These are phyloP conservation scores for Globisporangium orthogonon DNA, from an alignment of 352 stramenopile genomes.

Conservation along the genomic window DNA sequence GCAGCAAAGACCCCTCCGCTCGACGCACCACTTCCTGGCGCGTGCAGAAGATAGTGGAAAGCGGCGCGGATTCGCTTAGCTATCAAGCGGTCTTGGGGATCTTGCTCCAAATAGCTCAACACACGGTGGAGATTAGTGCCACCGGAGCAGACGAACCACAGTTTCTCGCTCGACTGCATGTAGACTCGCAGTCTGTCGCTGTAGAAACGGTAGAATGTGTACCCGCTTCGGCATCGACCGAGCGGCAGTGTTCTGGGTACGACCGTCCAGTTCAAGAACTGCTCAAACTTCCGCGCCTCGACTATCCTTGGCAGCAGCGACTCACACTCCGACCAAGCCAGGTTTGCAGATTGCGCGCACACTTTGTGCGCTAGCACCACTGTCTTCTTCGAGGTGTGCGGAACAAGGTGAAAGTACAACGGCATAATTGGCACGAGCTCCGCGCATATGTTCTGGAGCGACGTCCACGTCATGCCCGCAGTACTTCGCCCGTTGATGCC, in stretches of 20 bases:
- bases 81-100: slow-evolving; percentile 20
- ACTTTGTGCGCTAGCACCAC: slow-evolving; percentile 45
- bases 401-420: slow-evolving; percentile 48
- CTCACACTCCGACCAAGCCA: slow-evolving; percentile 56
- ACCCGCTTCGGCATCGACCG: slow-evolving; percentile 44
- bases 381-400: slow-evolving; percentile 15
- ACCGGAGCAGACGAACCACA: slow-evolving; percentile 37
- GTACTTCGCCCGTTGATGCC: slow-evolving; percentile 55
- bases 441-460: slow-evolving; percentile 29
- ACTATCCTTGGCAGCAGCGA: slow-evolving; percentile 39
- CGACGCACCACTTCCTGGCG: not conserved
- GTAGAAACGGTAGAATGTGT: slow-evolving; percentile 61
- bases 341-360: slow-evolving; percentile 56
- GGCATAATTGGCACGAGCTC: slow-evolving; percentile 23
- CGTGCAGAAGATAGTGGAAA: slow-evolving; percentile 39
- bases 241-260: slow-evolving; percentile 56
- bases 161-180: slow-evolving; percentile 31
- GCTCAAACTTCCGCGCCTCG: slow-evolving; percentile 44
- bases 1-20: not conserved
- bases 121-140: slow-evolving; percentile 27
- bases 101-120: slow-evolving; percentile 47
- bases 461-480: slow-evolving; percentile 33
- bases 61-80: slow-evolving; percentile 23
- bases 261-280: slow-evolving; percentile 48
- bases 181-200: slow-evolving; percentile 52